These are phyloP conservation scores for Halophytophthora polymorphica DNA, from an alignment of 352 stramenopile species.

Conservation along the genomic window DNA sequence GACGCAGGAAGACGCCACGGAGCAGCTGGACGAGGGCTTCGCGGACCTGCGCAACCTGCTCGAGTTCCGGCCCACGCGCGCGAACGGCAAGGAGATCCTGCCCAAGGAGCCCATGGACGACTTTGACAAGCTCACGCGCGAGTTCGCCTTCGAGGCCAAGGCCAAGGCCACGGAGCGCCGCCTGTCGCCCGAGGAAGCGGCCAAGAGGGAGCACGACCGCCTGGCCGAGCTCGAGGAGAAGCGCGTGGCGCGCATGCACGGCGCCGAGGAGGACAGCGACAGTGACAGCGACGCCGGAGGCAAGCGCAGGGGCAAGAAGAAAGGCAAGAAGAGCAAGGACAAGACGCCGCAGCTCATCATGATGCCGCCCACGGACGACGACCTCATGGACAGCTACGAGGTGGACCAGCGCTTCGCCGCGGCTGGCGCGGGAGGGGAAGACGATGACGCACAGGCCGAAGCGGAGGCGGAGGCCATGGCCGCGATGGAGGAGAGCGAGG, in stretches of 20 bases:
- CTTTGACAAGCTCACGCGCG: constrained; percentile 79
- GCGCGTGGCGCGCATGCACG: constrained; percentile 93
- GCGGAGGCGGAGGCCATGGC: constrained; percentile 42
- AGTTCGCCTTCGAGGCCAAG: constrained; percentile 91
- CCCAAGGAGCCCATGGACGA: constrained; percentile 80
- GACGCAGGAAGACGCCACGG: constrained; percentile 72
- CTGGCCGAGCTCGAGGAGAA: constrained; percentile 92
- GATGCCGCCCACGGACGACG: constrained; percentile 86
- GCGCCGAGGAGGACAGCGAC: constrained; percentile 62
- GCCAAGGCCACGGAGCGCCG: constrained; percentile 92
- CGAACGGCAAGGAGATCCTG: constrained; percentile 55
- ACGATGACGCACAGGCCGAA: constrained; percentile 37
- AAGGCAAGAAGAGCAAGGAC: constrained; percentile 49
- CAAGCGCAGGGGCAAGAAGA: constrained; percentile 44
- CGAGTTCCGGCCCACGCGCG: constrained; percentile 69
- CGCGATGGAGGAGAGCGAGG: constrained; percentile 71
- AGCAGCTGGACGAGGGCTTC: constrained; percentile 75
- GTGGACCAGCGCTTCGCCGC: constrained; percentile 57
- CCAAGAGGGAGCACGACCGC: constrained; percentile 89
- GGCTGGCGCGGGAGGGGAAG: constrained; percentile 23
- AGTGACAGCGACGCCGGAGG: constrained; percentile 54
- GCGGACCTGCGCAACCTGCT: constrained; percentile 60
- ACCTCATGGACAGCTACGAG: constrained; percentile 86
- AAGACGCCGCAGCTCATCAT: constrained; percentile 59
- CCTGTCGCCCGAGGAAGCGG: constrained; percentile 93